Evolutionary conservation across 2,329 filamentous ascomycete species (phyloP), one percentile per base, ranked within the genome.

Genomic region (Ophiostoma australiae): DNA sequence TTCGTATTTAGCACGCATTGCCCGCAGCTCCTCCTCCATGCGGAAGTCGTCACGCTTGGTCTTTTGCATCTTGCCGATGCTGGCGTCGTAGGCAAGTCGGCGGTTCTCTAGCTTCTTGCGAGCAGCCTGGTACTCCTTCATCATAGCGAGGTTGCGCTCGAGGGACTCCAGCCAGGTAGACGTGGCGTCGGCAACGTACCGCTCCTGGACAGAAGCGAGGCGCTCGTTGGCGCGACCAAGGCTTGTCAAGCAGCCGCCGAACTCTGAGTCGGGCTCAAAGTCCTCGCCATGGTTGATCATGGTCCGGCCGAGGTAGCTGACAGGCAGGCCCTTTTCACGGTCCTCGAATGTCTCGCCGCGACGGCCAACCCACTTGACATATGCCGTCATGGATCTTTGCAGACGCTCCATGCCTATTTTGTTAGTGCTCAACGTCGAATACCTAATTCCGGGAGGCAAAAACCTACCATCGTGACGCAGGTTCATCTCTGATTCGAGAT

Each of bases 61-160:
- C 80, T 97, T 97, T 77, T 96, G 90, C 87, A 97, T 89, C 83
- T 97, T 97, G 74, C 89, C 88, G 67, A 93, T 89, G 73, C 91
- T 94, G 44, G 94, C 91, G 79, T 98, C 94, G 79, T 97, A 97
- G 74, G 93, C 93, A 72, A 98, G 84, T 72, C 94, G 89, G 72
- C 94, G 90, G 77, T 84, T 91, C 79, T 98, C 95, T 74, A 98
- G 90, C 87, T 97, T 97, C 87, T 95, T 97, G 78, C 94, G 91
- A 69, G 94, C 88, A 74, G 87, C 85, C 86, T 97, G 93, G 77
- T 97, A 98, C 78, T 98, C 95, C 80, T 97, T 97, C 92, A 98
- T 94, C 85, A 97, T 95, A 48, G 92, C 90, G 69, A 97, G 81
- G 35, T 91, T 96, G 75, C 93, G 86, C 79, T 98, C 94, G 31